These are phyloP conservation scores for Xylaria sp. DNA, from an alignment of 2,329 filamentous ascomycete genomes.

Conservation along the genomic window DNA sequence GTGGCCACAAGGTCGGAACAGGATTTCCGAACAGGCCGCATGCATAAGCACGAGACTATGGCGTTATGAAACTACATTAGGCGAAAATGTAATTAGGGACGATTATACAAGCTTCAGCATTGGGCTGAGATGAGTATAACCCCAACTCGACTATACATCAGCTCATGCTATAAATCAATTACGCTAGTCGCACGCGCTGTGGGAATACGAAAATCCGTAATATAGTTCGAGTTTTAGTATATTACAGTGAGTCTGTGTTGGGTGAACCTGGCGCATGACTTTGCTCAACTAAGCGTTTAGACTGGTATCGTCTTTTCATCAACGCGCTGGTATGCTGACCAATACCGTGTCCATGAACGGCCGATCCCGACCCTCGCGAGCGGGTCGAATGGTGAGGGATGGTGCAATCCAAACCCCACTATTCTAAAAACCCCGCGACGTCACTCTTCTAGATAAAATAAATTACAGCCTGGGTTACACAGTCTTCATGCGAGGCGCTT, in stretches of 20 bases:
- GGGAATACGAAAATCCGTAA: background rate
- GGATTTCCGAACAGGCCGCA: conserved; percentile 19
- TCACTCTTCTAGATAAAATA: conserved; percentile 36
- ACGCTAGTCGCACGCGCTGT: background rate
- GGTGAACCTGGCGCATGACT: background rate
- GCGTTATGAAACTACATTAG: conserved; percentile 28
- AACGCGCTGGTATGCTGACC: conserved; percentile 20
- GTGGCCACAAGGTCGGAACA: conserved; percentile 26
- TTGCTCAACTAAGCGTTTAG: background rate
- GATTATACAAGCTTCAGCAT: conserved; percentile 4
- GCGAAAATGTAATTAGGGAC: conserved; percentile 12
- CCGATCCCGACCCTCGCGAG: background rate
- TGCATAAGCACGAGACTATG: conserved; percentile 20
- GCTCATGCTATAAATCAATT: conserved; percentile 4
- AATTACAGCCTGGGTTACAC: background rate
- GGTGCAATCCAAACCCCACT: conserved; percentile 38
- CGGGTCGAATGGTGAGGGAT: conserved; percentile 17
- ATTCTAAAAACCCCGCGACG: conserved; percentile 41
- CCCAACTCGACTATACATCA: background rate
- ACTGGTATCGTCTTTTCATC: background rate
- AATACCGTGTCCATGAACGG: conserved; percentile 18
- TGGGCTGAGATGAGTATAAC: conserved; percentile 10
- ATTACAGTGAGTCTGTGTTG: background rate
- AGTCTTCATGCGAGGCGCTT: background rate
- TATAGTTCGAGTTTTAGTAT: background rate